These are phyloP conservation scores for Umbelopsis sp. DNA, from an alignment of 192 early-diverging fungal species.

Conservation along the genomic window DNA sequence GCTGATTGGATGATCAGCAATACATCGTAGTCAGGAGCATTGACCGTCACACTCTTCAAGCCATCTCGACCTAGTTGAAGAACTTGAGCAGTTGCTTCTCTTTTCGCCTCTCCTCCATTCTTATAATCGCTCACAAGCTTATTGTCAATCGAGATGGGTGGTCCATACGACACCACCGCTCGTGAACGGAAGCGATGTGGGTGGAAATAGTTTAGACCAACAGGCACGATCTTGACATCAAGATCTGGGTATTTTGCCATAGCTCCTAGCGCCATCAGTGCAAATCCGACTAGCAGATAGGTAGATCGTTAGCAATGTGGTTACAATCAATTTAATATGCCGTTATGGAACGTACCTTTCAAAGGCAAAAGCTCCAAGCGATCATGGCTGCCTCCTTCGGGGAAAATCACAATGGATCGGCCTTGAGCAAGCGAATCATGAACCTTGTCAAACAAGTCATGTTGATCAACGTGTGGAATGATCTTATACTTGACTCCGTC, in stretches of 20 bases:
- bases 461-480: constrained; percentile 87
- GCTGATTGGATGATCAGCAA: constrained; percentile 76
- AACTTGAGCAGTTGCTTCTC: constrained; percentile 75
- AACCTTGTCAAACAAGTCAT: constrained; percentile 80
- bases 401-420: constrained; percentile 95
- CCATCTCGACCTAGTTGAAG: constrained; percentile 73
- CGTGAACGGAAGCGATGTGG: constrained; percentile 92
- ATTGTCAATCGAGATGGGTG: constrained; percentile 74
- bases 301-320: neutral
- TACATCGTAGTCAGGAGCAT: constrained; percentile 90
- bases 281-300: constrained; percentile 59
- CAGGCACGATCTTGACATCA: constrained; percentile 90
- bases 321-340: neutral
- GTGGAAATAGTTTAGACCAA: constrained; percentile 93
- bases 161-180: constrained; percentile 93
- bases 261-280: constrained; percentile 85
- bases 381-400: constrained; percentile 97
- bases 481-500: constrained; percentile 57
- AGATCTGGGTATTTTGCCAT: constrained; percentile 80
- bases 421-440: constrained; percentile 69
- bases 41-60: constrained; percentile 86
- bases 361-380: constrained; percentile 92
- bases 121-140: constrained; percentile 84
- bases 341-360: constrained; percentile 59
- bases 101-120: constrained; percentile 77